These are phyloP conservation scores for Lepiota brunneoincarnata DNA, from an alignment of 768 basidiomycete genomes.

Conservation along the genomic window DNA sequence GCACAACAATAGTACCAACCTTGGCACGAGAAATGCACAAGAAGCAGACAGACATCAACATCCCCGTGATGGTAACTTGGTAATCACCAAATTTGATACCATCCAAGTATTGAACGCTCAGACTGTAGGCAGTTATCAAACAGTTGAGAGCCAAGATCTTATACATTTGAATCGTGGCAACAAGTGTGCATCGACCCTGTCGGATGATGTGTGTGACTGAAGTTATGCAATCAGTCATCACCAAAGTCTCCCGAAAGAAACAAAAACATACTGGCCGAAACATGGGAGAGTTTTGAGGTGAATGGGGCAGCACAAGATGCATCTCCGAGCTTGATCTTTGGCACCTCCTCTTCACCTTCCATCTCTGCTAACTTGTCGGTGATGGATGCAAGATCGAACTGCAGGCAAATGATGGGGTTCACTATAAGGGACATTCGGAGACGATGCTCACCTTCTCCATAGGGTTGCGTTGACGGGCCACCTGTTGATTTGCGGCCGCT, in stretches of 20 bases:
- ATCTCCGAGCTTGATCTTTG: slow-evolving; percentile 99
- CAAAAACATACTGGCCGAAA: slow-evolving; percentile 78
- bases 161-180: slow-evolving; percentile 99
- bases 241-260: background rate
- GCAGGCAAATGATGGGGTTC: slow-evolving; percentile 1
- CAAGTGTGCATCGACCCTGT: slow-evolving; percentile 97
- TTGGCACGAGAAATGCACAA: slow-evolving; percentile 96
- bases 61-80: slow-evolving; percentile 94
- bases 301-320: slow-evolving; percentile 99
- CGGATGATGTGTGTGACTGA: slow-evolving; percentile 95
- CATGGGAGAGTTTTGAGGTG: slow-evolving; percentile 97
- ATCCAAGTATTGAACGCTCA: slow-evolving; percentile 96
- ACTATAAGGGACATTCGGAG: background rate
- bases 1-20: slow-evolving; percentile 39
- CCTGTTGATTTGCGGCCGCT: slow-evolving; percentile 62
- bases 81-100: slow-evolving; percentile 99
- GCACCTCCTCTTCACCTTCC: slow-evolving; percentile 93
- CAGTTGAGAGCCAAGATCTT: slow-evolving; percentile 98
- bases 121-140: slow-evolving; percentile 96
- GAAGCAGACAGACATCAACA: slow-evolving; percentile 98
- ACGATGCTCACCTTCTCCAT: slow-evolving; percentile 74
- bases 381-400: slow-evolving; percentile 31
- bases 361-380: slow-evolving; percentile 68
- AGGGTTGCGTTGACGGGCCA: slow-evolving; percentile 78
- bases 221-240: slow-evolving; percentile 1